Conservation (phyloP, 2,329 filamentous ascomycete species). For the Trichoderma koningiopsis region DNA sequence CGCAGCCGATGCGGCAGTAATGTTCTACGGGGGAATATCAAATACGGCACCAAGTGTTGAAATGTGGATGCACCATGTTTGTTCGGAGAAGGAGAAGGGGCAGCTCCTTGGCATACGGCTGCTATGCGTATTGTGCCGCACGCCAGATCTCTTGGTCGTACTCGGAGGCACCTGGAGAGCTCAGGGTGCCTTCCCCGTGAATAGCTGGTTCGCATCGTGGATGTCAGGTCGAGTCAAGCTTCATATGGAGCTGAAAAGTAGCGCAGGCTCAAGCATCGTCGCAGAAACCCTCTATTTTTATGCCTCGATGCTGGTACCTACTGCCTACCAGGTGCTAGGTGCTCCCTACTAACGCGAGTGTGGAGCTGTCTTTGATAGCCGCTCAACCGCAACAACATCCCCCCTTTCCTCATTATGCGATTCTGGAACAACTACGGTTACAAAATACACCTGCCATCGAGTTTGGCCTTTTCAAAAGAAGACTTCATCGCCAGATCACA, state of each 20-base stretch:
- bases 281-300: not conserved
- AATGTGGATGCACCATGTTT: conserved; percentile 1
- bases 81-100: not conserved
- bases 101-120: conserved; percentile 8
- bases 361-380: not conserved
- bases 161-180: not conserved
- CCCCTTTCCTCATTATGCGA: not conserved
- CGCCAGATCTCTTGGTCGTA: conserved; percentile 11
- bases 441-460: not conserved
- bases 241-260: not conserved
- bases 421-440: conserved; percentile 7
- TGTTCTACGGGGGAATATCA: conserved; percentile 5
- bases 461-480: conserved; percentile 1
- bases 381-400: not conserved
- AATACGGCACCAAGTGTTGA: conserved; percentile 2
- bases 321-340: too few relatives aligned
- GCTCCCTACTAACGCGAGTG: not conserved
- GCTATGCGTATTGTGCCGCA: not conserved
- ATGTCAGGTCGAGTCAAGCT: not conserved
- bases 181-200: not conserved
- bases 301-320: not conserved
- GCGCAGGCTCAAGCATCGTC: not conserved
- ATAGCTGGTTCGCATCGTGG: not conserved
- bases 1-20: conserved; percentile 11
- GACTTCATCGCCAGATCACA: not conserved